A percentile compares a stretch with the other conserved stretches of the same genome.
Conservation (phyloP, 2,329 filamentous ascomycete species). For the Ceratocystis cubensis region DNA sequence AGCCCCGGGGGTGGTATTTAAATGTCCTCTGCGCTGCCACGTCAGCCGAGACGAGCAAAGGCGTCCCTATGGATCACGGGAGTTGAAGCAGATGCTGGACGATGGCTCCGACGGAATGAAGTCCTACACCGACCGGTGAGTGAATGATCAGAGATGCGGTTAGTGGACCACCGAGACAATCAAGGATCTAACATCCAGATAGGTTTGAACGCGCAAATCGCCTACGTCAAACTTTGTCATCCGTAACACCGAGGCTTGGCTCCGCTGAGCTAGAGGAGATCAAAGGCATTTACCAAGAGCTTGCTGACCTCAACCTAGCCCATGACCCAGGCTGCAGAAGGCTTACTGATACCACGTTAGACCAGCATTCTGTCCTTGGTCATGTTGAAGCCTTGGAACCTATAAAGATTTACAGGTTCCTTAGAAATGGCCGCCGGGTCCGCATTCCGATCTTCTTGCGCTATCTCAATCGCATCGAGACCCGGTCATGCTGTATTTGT, state of each 20-base stretch:
- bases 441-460: slow-evolving; percentile 10
- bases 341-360: background rate
- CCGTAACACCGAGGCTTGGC: background rate
- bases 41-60: too few species aligned
- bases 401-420: background rate
- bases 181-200: background rate
- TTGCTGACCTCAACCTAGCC: background rate
- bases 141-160: too few species aligned
- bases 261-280: background rate
- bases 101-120: background rate
- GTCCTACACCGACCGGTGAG: background rate
- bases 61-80: background rate
- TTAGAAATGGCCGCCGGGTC: background rate
- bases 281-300: background rate
- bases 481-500: slow-evolving; percentile 7
- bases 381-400: background rate
- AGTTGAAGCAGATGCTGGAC: background rate
- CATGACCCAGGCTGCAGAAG: background rate
- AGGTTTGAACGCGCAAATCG: background rate
- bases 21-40: background rate
- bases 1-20: background rate
- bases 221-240: background rate
- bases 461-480: slow-evolving; percentile 3
- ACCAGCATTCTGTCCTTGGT: background rate
- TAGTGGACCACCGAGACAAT: background rate